Evolutionary conservation across 306 rosid species (phyloP).

Genomic region (Leucaena leucocephala): DNA sequence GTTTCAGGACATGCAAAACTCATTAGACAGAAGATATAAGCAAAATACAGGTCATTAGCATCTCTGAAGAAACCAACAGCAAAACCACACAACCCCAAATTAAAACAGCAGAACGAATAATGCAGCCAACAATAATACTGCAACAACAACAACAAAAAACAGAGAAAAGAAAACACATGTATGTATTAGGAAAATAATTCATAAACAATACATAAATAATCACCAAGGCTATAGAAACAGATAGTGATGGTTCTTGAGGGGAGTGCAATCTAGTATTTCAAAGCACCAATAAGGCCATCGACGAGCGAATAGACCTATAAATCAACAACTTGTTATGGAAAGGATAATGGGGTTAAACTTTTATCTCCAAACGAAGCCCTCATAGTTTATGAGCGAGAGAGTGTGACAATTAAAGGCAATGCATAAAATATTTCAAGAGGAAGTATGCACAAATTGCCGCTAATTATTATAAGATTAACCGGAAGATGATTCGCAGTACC

Average conservation of each 20-base stretch:
- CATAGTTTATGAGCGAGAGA: not conserved
- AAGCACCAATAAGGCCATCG: not conserved
- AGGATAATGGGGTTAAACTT: not conserved
- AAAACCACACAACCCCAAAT: not conserved
- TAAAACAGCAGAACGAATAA: not conserved
- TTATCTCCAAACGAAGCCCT: conserved; percentile 23
- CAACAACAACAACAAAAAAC: not conserved
- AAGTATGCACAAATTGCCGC: conserved; percentile 31
- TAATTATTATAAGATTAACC: conserved; percentile 33
- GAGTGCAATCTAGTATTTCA: not conserved
- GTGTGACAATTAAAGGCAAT: not conserved
- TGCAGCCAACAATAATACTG: not conserved
- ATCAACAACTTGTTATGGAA: not conserved
- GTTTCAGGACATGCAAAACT: conserved; percentile 11
- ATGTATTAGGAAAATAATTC: not conserved
- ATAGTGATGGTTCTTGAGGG: not conserved
- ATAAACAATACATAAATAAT: not conserved
- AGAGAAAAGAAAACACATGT: not conserved
- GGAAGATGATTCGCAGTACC: conserved; percentile 31
- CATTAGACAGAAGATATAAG: not conserved
- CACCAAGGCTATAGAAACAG: not conserved
- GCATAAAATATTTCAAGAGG: conserved; percentile 19
- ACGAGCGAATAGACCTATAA: not conserved
- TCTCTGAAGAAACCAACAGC: conserved; percentile 9
- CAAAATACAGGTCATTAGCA: not conserved